These are phyloP conservation scores for Theileria sp. DNA, from an alignment of 169 alveolate species.

Conservation along the genomic window DNA sequence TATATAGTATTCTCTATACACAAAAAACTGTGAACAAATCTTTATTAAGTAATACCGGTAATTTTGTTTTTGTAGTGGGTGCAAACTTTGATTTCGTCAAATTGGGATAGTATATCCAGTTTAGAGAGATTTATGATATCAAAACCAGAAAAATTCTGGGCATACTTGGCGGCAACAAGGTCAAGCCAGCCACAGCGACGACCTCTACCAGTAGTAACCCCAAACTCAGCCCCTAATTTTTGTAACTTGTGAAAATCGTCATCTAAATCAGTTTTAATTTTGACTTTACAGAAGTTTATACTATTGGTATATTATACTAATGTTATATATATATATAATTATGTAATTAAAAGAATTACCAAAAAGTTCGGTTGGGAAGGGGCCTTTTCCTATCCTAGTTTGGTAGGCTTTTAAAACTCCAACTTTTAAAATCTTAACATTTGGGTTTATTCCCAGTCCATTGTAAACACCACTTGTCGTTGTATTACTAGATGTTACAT, in stretches of 20 bases:
- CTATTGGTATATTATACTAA: no score
- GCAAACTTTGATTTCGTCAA: conserved; percentile 83
- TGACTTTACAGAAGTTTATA: neutral
- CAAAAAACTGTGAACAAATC: neutral
- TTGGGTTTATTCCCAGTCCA: conserved; percentile 70
- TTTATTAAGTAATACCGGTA: conserved; percentile 51
- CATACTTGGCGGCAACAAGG: conserved; percentile 79
- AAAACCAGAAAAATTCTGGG: conserved; percentile 74
- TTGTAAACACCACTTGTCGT: conserved; percentile 70
- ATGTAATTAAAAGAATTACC: conserved; percentile 29
- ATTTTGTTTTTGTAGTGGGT: conserved; percentile 70
- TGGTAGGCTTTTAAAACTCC: conserved; percentile 93
- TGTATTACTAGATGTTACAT: conserved; percentile 74
- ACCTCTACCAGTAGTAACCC: conserved; percentile 93
- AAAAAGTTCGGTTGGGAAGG: conserved; percentile 91
- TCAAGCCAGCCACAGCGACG: conserved; percentile 98
- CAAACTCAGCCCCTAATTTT: conserved; percentile 89
- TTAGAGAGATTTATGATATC: conserved; percentile 87
- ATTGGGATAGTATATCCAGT: conserved; percentile 89
- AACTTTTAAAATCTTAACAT: conserved; percentile 61
- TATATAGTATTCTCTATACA: neutral
- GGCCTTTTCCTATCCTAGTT: conserved; percentile 96
- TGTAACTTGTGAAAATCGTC: conserved; percentile 79
- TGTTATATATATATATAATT: neutral
- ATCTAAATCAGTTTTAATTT: conserved; percentile 26